Conservation (phyloP, 208 protist species). For the Wallacemonas sp. region DNA sequence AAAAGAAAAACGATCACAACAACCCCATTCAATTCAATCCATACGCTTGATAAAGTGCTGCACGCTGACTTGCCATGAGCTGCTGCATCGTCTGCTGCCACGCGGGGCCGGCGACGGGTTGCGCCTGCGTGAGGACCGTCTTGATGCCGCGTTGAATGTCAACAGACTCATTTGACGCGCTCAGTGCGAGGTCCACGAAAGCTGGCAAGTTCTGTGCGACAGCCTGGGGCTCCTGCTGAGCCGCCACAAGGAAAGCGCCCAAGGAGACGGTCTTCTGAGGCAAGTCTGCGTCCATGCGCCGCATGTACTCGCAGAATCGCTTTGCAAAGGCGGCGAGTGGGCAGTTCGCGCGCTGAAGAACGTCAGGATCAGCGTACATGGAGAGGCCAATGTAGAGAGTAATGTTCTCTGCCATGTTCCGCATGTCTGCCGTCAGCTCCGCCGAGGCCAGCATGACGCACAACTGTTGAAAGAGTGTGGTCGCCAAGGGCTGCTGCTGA, state of each 20-base stretch:
- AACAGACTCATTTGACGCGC: constrained; percentile 25
- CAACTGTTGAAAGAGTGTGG: constrained; percentile 58
- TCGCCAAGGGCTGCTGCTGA: constrained; percentile 29
- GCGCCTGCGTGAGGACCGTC: constrained; percentile 40
- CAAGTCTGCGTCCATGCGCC: constrained; percentile 59
- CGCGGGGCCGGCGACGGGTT: constrained; percentile 22
- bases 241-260: constrained; percentile 56
- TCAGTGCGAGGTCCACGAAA: constrained; percentile 74
- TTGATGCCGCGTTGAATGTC: constrained; percentile 55
- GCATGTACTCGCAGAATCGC: constrained; percentile 74
- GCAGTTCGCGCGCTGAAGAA: constrained; percentile 49
- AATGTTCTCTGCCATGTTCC: constrained; percentile 88
- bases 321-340: constrained; percentile 43
- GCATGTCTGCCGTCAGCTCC: constrained; percentile 62
- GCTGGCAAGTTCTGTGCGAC: constrained; percentile 35
- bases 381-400: constrained; percentile 72
- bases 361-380: constrained; percentile 50
- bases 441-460: constrained; percentile 32
- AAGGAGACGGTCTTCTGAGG: constrained; percentile 54
- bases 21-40: constrained; percentile 42
- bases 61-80: constrained; percentile 47
- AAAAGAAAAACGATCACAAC: neutral
- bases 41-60: constrained; percentile 71
- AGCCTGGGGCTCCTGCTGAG: constrained; percentile 36
- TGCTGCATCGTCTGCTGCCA: constrained; percentile 51